Percentiles rank a stretch among this genome's conserved stretches.
Evolutionary conservation across 2,329 filamentous ascomycete species (phyloP).

Genomic region (Magnaporthiopsis poae): DNA sequence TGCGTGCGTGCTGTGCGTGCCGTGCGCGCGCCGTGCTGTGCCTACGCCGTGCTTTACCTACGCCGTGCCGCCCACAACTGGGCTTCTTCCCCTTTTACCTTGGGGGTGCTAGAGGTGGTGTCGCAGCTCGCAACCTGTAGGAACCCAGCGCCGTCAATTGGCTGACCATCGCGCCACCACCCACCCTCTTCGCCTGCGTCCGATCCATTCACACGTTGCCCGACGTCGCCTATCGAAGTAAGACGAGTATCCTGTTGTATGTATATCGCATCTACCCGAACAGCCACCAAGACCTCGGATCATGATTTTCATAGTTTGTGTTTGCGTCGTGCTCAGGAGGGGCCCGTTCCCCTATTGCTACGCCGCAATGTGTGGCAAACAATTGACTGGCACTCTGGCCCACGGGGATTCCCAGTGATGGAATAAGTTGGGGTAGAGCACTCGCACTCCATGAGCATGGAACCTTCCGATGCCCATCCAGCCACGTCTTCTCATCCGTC

Average conservation of each 20-base stretch:
- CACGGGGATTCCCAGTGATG: not conserved
- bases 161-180: too few relatives aligned
- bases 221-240: not conserved
- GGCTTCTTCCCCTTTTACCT: not conserved
- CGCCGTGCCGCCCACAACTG: not conserved
- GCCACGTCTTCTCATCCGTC: not conserved
- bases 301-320: not conserved
- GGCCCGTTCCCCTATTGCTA: not conserved
- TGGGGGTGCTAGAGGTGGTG: not conserved
- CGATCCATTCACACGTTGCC: not conserved
- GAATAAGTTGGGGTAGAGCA: not conserved
- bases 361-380: not conserved
- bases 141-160: not conserved
- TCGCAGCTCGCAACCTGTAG: not conserved
- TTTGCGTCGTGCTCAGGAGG: not conserved
- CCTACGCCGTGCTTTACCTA: not conserved
- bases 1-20: constrained; percentile 3
- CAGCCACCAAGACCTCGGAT: not conserved
- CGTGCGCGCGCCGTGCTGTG: constrained; percentile 1
- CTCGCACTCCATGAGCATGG: not conserved
- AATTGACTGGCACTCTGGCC: not conserved
- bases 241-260: not conserved
- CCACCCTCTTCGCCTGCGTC: not conserved
- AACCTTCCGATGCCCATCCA: not conserved
- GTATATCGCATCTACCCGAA: not conserved